Percentiles rank a stretch among this genome's conserved stretches.
These are phyloP conservation scores for Kurtzmaniella quercitrusa DNA, from an alignment of 1,139 yeast genomes.

Conservation along the genomic window DNA sequence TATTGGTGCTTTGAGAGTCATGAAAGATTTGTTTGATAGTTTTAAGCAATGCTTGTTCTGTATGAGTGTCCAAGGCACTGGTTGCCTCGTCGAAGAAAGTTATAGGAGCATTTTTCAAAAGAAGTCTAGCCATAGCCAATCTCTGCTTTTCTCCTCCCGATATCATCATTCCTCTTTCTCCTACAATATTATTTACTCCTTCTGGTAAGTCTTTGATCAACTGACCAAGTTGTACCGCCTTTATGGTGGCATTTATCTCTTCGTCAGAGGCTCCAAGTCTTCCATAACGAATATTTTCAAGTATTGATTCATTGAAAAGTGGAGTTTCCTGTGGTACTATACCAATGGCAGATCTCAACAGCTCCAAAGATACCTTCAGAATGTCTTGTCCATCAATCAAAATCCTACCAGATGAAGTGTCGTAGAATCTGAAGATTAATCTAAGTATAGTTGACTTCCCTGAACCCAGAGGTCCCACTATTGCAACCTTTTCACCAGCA, in stretches of 20 bases:
- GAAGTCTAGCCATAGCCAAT: slow-evolving; percentile 83
- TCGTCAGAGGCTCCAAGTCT: slow-evolving; percentile 67
- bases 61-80: slow-evolving; percentile 92
- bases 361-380: slow-evolving; percentile 66
- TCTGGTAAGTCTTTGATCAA: slow-evolving; percentile 73
- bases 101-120: slow-evolving; percentile 81
- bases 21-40: slow-evolving; percentile 65
- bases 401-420: slow-evolving; percentile 72
- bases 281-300: slow-evolving; percentile 88
- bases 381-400: slow-evolving; percentile 89
- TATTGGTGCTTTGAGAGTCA: slow-evolving; percentile 62
- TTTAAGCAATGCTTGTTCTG: slow-evolving; percentile 77
- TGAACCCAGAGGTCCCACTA: slow-evolving; percentile 93
- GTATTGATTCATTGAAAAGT: slow-evolving; percentile 82
- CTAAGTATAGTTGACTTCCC: slow-evolving; percentile 91
- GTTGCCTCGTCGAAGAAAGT: slow-evolving; percentile 97
- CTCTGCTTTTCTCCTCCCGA: slow-evolving; percentile 99
- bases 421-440: slow-evolving; percentile 85
- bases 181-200: slow-evolving; percentile 85
- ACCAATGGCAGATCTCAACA: slow-evolving; percentile 72
- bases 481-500: slow-evolving; percentile 85
- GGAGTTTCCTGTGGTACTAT: slow-evolving; percentile 99
- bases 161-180: slow-evolving; percentile 97
- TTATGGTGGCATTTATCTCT: slow-evolving; percentile 63
- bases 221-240: slow-evolving; percentile 63